Base-by-base conservation (phyloP, 768 basidiomycete genomes). In the Calocybe cyanea region DNA sequence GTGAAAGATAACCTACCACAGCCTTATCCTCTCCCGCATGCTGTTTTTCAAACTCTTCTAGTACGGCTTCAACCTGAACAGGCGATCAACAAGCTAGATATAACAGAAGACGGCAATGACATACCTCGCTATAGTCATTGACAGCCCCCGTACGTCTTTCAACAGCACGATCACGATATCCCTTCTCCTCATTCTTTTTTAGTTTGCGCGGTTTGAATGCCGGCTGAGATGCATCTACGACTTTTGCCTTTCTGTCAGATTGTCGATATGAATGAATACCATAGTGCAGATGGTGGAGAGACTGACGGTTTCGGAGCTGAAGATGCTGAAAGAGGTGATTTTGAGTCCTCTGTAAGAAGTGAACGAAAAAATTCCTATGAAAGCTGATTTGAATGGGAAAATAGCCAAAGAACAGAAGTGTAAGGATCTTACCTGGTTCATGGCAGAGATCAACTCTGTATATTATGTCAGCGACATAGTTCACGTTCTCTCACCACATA, bases 201-300 rank as follows among this genome's bases (percentile, higher is more conserved):
- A 91, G 71, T 55, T 85, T 89, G 40, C 91, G 75, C 9, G 91
- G 91, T 56, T 90, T 90, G 64, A 93, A 92, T 0, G 77, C 73
- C 15, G 86, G 78, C 48, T 82, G 68, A 1, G 78, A 72, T 10
- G 78, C 59, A 43, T 73, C 68, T 17, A 75, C 60, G 3, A 68
- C 62, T 59, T 78, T 80, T 45, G 77, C 78, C 56, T 53, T 57
- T 53, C 50, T 56, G 57, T 54, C 43, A 49, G 45, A 44, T 47
- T 24, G 31, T 21, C 41, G 13, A 8, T 7, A 23, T 43, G 15
- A 17, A 30, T 18, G 14, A 20, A 44, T 41, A 11, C 21, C 24
- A 25, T 38, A n/a, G 17, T 23, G 20, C 61, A 32, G n/a, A 18
- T 5, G 5, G 11, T 28, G 11, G 25, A 28, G 25, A 28, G 24